phyloP scores from a whole-genome alignment of 2,329 filamentous ascomycete genomes.

The Colletotrichum godetiae region DNA sequence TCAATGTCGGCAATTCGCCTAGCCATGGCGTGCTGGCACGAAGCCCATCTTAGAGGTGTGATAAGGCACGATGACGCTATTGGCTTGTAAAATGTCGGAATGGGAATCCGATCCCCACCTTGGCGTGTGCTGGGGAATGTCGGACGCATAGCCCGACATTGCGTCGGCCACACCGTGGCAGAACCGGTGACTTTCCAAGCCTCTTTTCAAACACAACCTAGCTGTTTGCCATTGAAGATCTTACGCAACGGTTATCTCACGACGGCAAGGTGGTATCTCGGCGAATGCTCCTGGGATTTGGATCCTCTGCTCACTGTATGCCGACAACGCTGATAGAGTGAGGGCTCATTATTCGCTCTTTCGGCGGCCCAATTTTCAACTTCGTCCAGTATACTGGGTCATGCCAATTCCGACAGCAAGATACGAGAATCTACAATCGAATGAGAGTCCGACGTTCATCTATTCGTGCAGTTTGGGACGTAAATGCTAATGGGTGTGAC shows the following conservation, averaged over 20 bases:
- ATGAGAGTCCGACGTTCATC: background rate
- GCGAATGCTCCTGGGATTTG: background rate
- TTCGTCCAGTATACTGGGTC: background rate
- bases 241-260: background rate
- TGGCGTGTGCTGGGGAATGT: slow-evolving; percentile 3
- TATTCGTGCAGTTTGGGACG: background rate
- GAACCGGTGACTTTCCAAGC: background rate
- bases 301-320: background rate
- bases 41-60: slow-evolving; percentile 46
- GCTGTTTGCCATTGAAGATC: background rate
- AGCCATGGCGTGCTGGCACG: too few relatives aligned
- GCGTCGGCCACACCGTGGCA: background rate
- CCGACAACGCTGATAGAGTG: background rate
- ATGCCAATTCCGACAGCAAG: too few relatives aligned
- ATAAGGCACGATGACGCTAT: slow-evolving; percentile 13
- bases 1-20: too few relatives aligned
- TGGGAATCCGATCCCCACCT: background rate
- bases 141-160: slow-evolving; percentile 17
- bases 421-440: too few relatives aligned
- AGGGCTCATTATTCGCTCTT: background rate
- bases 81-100: slow-evolving; percentile 6
- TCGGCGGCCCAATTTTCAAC: background rate
- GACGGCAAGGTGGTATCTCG: background rate
- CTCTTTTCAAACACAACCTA: background rate
- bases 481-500: background rate